Evolutionary conservation across 768 basidiomycete species (phyloP), one percentile per base, ranked within the genome.

Genomic region (Pholiota conissans): DNA sequence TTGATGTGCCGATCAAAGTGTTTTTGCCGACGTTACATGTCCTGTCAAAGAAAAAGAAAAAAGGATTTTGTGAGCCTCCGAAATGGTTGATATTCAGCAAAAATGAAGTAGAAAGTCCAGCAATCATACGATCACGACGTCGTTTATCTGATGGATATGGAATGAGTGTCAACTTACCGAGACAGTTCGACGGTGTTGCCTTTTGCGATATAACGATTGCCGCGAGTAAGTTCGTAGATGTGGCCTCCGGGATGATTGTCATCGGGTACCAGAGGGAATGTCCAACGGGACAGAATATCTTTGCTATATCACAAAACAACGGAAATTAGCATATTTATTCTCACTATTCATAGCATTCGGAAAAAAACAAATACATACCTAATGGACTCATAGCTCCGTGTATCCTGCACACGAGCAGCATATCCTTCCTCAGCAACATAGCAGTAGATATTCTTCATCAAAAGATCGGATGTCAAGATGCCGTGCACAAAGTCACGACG

Each of bases 241-340:
- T 90, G 86, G 5, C 87, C 87, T 13, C 87, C 83, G 2, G 93
- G 94, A 64, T 95, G 84, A 71, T 95, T 93, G 69, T 95, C 87
- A 69, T 98, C 97, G 8, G 96, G 96, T 4, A 95, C 94, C 8
- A 98, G 77, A 1, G 97, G 97, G 75, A 96, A 98, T 5, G 93
- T 91, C 91, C 94, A 95, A 63, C 97, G 80, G 42, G 93, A 84
- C 28, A 98, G 74, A 49, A 99, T 93, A 65, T 98, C 95, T 72
- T 93, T 92, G 76, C 95, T 96, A 67, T 55, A 56, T 52, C n/a
- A 11, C 6, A 32, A 18, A 39, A 39, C 35, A 32, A n/a, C n/a
- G n/a, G n/a, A 10, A 18, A 39, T 39, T 18, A 39, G 37, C 37
- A 39, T 39, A 39, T 39, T 11, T 13, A 39, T 18, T 39, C 8